Base-by-base conservation (phyloP, 331 rosid genomes). In the Pyracantha coccinea region DNA sequence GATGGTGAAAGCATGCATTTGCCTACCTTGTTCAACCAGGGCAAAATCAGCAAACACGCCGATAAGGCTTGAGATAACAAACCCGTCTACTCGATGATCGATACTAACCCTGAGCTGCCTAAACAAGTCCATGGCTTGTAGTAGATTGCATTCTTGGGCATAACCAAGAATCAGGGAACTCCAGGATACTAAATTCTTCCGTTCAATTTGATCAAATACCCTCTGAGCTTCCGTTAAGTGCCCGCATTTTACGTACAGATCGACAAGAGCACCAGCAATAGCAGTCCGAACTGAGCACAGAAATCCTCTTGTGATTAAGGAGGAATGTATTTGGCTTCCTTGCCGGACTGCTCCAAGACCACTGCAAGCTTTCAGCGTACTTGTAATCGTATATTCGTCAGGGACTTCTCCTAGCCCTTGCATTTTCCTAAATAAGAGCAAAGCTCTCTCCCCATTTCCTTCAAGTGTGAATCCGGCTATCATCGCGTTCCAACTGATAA, bases 41-140 rank as follows among this genome's bases (percentile, higher is more conserved):
- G 89, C 86, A 13, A 88, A 81, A 76, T 90, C 92, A 62, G 91
- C 91, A 78, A 88, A 90, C 15, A 86, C 87, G 4, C 92, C 86
- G 45, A 84, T 45, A 76, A 88, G 81, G 81, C 89, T 82, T 2
- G 96, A 90, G 60, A 90, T 85, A 66, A 80, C 83, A 80, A 81
- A 88, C 32, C 86, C 87, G 60, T 90, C 91, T 52, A 88, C 74
- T 75, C 77, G 72, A 70, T 81, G 80, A 24, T 15, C 4, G 52
- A 50, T 59, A 74, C 83, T 90, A 65, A 59, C 76, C 72, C 89
- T 84, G 68, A 88, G 79, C 83, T 74, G 78, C 81, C 73, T 78
- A 80, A 90, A 90, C 87, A 90, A 81, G 29, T 69, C 65, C 89
- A 83, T 82, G 77, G 89, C 87, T 76, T 83, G 83, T 47, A 54